Evolutionary conservation across 768 basidiomycete species (phyloP), one percentile per base, ranked within the genome.

Genomic region (Pulveroboletus sp.): DNA sequence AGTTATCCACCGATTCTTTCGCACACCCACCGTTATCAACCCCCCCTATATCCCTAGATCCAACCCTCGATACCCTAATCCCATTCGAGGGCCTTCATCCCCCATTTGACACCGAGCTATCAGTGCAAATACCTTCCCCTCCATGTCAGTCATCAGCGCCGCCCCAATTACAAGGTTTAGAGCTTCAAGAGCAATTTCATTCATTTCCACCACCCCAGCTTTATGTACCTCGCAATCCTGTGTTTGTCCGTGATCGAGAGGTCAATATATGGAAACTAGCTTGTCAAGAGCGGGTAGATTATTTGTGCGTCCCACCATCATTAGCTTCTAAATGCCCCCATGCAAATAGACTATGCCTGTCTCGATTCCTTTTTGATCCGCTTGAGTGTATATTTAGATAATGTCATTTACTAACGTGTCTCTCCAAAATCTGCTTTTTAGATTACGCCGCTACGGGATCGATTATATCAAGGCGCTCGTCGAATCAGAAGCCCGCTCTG

Each of bases 211-310:
- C 50, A 41, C 57, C 54, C 10, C 63, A 58, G 9, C 55, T 65
- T 37, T 66, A 66, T 56, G 59, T 64, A 48, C 59, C 61, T 17
- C 64, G 59, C 14, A 50, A 51, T 43, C 67, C 67, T 15, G 57
- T 57, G 27, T 56, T 63, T 42, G 61, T 58, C 47, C 67, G 66
- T 26, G 67, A 69, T 58, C 57, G 66, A 18, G 66, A 67, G 39
- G 61, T 69, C 57, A 67, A 67, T 47, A 67, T 67, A 44, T 67
- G 66, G 66, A 67, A 67, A 52, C 55, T 67, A 14, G 66, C 66
- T 13, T 67, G 66, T 43, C 66, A 69, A 53, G 66, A 67, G 53
- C 63, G 66, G 39, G 66, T 67, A 52, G 66, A 67, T 46, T 67
- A 53, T 53, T 42, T 67, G 66, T 67, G 39, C 56, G 66, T 65